Evolutionary conservation across 2,329 filamentous ascomycete species (phyloP), one percentile per base, ranked within the genome.

Genomic region (Talaromyces sp.): DNA sequence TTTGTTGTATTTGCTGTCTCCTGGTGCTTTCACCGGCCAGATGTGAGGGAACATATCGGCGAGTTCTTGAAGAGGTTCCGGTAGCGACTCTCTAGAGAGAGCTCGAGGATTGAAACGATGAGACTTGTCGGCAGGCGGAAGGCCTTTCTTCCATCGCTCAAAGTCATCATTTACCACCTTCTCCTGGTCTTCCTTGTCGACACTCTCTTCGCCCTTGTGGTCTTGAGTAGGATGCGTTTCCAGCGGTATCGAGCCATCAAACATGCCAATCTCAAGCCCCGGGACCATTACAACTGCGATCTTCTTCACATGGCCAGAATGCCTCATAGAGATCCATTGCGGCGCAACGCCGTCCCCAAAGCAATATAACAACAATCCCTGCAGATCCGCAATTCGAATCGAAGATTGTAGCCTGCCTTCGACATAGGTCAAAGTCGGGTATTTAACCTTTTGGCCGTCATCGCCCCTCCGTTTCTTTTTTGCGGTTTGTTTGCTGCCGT

Each of bases 281-380:
- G 95, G 95, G 11, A 97, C 87, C 89, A 97, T 93, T 65, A 99
- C 79, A 46, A 90, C 85, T 31, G 98, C 93, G 31, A 96, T 89
- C 76, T 95, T 96, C 60, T 78, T 77, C 46, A 88, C 80, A 62
- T 79, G 77, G 19, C 74, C 75, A 51, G 82, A 82, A 69, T 86
- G 81, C 63, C 79, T 80, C 61, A 88, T 76, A 31, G 84, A 82
- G 17, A 86, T 81, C 85, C 85, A 88, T 68, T 86, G 83, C n/a
- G 85, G 85, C 27, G 82, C 81, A 32, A 80, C 75, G 9, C 81
- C 83, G 67, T 87, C 84, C n/a, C 84, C 82, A 58, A 88, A 80
- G 63, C 86, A 76, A 70, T 87, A 87, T 26, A 88, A 76, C 10
- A 82, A 75, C 31, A 88, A 73, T 21, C 79, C 76, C 67, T 87